Conservation (phyloP, 768 basidiomycete genomes). For the Phanerodontia chrysosporium region DNA sequence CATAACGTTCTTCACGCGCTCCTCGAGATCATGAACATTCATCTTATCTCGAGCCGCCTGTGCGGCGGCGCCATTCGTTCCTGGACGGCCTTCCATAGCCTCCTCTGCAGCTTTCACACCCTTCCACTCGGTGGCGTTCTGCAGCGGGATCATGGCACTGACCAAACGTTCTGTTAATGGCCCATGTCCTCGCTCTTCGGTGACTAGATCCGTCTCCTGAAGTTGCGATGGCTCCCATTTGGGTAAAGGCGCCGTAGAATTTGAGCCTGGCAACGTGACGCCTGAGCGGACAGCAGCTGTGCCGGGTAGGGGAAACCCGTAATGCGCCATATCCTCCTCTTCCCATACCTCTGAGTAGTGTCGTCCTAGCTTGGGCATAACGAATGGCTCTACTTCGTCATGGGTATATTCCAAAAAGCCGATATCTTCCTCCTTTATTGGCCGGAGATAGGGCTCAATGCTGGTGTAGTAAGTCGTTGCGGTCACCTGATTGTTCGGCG, state of each 20-base stretch:
- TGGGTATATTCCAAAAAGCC: constrained; percentile 88
- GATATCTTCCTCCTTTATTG: constrained; percentile 91
- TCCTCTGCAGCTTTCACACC: constrained; percentile 82
- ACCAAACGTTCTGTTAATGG: constrained; percentile 83
- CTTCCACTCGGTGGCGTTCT: constrained; percentile 59
- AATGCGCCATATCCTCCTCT: constrained; percentile 71
- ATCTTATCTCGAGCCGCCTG: constrained; percentile 75
- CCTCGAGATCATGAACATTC: constrained; percentile 77
- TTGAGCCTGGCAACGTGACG: constrained; percentile 26
- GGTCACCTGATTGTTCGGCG: constrained; percentile 54
- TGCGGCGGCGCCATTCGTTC: constrained; percentile 61
- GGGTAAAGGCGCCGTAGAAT: constrained; percentile 49
- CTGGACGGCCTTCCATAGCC: constrained; percentile 79
- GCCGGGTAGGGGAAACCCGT: constrained; percentile 38
- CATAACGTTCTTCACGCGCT: constrained; percentile 70
- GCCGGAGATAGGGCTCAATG: constrained; percentile 86
- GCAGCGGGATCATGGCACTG: constrained; percentile 67
- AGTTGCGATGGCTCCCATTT: constrained; percentile 85
- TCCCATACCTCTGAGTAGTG: constrained; percentile 94
- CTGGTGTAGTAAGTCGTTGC: constrained; percentile 81
- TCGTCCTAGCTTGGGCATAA: constrained; percentile 81
- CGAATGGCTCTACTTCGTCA: constrained; percentile 86
- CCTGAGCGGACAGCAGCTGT: constrained; percentile 34
- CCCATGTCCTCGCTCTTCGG: constrained; percentile 80
- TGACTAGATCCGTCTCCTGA: constrained; percentile 60